A percentile compares a stretch with the other conserved stretches of the same genome.
Conservation (phyloP, 2,329 filamentous ascomycete species). For the Stenocarpella maydis region DNA sequence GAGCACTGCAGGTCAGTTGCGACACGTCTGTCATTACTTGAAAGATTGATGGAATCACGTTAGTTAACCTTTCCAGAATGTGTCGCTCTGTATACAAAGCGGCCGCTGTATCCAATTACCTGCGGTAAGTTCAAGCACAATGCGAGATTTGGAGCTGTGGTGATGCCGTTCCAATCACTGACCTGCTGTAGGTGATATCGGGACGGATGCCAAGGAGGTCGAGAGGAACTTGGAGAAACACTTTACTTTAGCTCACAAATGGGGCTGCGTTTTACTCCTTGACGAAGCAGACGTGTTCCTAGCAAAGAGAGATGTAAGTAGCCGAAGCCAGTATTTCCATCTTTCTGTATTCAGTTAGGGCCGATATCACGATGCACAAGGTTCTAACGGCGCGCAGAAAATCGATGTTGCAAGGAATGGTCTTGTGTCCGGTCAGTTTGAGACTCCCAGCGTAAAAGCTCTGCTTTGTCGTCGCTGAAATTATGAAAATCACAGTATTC, state of each 20-base stretch:
- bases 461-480: too few species aligned
- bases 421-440: background rate
- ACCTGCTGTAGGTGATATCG: too few species aligned
- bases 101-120: constrained; percentile 19
- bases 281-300: constrained; percentile 31
- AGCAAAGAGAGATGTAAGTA: constrained; percentile 27
- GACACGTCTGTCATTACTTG: background rate
- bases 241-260: constrained; percentile 37
- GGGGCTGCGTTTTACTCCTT: constrained; percentile 40
- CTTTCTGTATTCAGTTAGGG: too few species aligned
- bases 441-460: too few species aligned
- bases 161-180: too few species aligned
- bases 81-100: constrained; percentile 9
- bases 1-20: background rate
- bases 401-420: constrained; percentile 43
- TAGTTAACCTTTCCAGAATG: too few species aligned
- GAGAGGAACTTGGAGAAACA: constrained; percentile 41
- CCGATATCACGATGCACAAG: too few species aligned
- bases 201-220: constrained; percentile 43
- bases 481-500: too few species aligned
- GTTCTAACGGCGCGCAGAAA: too few species aligned
- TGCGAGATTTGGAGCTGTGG: too few species aligned
- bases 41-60: background rate
- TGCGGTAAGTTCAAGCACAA: too few species aligned
- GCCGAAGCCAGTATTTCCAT: too few species aligned